These are phyloP conservation scores for Olyra latifolia DNA, from an alignment of 176 grass and related monocot species.

Conservation along the genomic window DNA sequence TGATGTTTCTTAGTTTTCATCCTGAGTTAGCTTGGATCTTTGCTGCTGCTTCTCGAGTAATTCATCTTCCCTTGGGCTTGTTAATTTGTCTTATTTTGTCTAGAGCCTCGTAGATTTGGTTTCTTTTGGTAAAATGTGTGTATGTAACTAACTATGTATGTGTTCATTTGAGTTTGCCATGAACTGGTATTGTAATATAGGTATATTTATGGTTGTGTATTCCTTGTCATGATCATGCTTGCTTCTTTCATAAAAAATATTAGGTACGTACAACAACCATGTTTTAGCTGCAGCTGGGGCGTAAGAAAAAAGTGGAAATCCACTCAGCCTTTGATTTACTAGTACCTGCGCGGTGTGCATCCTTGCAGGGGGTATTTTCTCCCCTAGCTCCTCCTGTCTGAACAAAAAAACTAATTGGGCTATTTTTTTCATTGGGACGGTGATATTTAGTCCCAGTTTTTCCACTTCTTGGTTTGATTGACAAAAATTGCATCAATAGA, in stretches of 20 bases:
- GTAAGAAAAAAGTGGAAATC: background rate
- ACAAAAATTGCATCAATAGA: background rate
- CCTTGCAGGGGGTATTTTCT: too few relatives aligned
- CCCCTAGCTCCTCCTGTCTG: background rate
- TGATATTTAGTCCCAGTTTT: background rate
- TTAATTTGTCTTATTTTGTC: background rate
- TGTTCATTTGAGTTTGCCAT: background rate
- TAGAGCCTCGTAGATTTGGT: background rate
- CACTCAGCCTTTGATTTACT: background rate
- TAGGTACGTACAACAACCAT: background rate
- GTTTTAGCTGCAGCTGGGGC: background rate
- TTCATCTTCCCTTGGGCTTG: background rate
- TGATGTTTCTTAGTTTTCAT: background rate
- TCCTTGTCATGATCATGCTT: background rate
- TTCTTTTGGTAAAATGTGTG: background rate
- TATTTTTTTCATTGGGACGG: background rate
- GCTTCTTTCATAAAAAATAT: background rate
- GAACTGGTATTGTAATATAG: background rate
- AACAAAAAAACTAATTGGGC: too few relatives aligned
- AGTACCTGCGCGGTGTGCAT: too few relatives aligned
- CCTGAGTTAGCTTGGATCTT: background rate
- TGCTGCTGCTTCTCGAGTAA: background rate
- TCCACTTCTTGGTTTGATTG: background rate
- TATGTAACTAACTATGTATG: background rate
- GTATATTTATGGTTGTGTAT: background rate